Percentiles rank a stretch among this genome's conserved stretches.
These are phyloP conservation scores for Mallotus repandus DNA, from an alignment of 441 rosid genomes.

Conservation along the genomic window DNA sequence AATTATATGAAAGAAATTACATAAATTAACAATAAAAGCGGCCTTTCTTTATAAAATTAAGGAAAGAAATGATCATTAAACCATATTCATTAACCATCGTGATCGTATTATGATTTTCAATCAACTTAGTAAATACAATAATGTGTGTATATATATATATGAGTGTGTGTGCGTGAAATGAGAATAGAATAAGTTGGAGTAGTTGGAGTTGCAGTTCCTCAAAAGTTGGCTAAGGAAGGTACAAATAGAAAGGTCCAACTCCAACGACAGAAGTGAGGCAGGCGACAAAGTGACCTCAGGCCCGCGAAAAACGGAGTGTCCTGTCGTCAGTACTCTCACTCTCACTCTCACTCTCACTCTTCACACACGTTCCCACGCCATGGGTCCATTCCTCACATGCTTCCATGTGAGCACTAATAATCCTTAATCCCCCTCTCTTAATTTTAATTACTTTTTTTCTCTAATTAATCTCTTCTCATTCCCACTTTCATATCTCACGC, in stretches of 20 bases:
- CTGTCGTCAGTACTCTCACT: conserved; percentile 24
- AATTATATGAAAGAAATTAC: too few relatives aligned
- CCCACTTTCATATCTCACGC: background rate
- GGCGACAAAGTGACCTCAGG: conserved; percentile 58
- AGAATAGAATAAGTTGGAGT: background rate
- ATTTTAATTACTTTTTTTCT: background rate
- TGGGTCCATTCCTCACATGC: conserved; percentile 35
- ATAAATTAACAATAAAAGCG: too few relatives aligned
- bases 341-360: conserved; percentile 33
- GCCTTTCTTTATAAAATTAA: too few relatives aligned
- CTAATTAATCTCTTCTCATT: background rate
- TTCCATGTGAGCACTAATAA: conserved; percentile 48
- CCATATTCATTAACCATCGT: too few relatives aligned
- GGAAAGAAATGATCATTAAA: too few relatives aligned
- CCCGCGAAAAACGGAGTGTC: conserved; percentile 69
- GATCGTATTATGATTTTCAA: too few relatives aligned
- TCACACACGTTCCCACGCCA: conserved; percentile 13
- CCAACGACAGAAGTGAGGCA: background rate
- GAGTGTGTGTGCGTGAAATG: too few relatives aligned
- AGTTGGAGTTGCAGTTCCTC: background rate
- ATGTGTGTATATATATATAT: background rate
- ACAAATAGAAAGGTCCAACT: conserved; percentile 26
- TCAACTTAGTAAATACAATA: too few relatives aligned
- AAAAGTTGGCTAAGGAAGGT: conserved; percentile 1
- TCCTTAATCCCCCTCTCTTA: background rate